phyloP scores from a whole-genome alignment of 129 eudicot genomes.

The Tanacetum coccineum region DNA sequence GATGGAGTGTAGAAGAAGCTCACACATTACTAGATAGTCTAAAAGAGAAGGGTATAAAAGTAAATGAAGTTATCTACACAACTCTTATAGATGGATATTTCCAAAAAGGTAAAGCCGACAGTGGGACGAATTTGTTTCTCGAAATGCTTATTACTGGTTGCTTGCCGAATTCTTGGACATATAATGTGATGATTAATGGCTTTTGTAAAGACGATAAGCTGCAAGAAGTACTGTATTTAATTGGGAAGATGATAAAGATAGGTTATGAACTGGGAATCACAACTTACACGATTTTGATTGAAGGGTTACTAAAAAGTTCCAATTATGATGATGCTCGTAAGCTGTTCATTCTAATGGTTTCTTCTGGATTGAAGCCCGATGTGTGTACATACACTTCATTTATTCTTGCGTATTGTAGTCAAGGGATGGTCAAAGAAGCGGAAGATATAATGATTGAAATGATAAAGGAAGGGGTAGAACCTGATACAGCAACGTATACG shows the following conservation, averaged over 20 bases:
- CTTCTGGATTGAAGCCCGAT: slow-evolving; percentile 65
- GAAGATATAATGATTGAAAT: slow-evolving; percentile 53
- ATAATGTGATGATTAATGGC: slow-evolving; percentile 60
- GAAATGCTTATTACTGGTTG: slow-evolving; percentile 50
- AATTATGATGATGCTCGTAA: slow-evolving; percentile 52
- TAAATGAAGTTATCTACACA: slow-evolving; percentile 53
- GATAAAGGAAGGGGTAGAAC: slow-evolving; percentile 45
- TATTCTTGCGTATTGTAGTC: slow-evolving; percentile 64
- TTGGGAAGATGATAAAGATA: slow-evolving; percentile 50
- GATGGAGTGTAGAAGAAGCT: slow-evolving; percentile 63
- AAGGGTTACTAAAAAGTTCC: slow-evolving; percentile 52
- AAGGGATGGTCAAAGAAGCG: slow-evolving; percentile 65
- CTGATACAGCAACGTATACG: slow-evolving; percentile 64
- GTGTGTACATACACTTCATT: slow-evolving; percentile 69
- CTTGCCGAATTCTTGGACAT: slow-evolving; percentile 60
- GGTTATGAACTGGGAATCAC: slow-evolving; percentile 49
- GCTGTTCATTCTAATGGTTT: slow-evolving; percentile 34
- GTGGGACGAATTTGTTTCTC: slow-evolving; percentile 46
- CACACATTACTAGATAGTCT: slow-evolving; percentile 40
- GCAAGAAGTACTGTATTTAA: slow-evolving; percentile 40
- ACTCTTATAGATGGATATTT: slow-evolving; percentile 71
- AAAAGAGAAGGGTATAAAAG: slow-evolving; percentile 48
- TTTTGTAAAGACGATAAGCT: slow-evolving; percentile 52
- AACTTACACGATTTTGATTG: slow-evolving; percentile 57
- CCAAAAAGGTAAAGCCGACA: slow-evolving; percentile 40